Evolutionary conservation across 2,329 filamentous ascomycete species (phyloP), one percentile per base, ranked within the genome.

Genomic region (Pezizomycotina sp.): DNA sequence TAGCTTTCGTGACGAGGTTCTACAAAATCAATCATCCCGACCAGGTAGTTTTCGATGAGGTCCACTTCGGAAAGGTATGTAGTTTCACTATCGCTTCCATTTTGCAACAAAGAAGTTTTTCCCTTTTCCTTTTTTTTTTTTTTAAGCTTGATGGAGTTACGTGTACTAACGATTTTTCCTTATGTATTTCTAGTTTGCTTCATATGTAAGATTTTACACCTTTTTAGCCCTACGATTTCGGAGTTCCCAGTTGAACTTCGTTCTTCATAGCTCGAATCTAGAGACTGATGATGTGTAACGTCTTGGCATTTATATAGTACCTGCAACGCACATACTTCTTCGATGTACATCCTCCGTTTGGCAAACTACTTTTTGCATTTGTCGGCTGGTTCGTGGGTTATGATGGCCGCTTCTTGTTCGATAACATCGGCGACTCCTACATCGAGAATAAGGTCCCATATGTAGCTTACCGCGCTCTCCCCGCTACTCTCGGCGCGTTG

Each of bases 351-450:
- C 89, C 89, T 50, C 89, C 89, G 10, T 91, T 98, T 52, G 89
- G 81, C 60, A 98, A 98, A 66, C 82, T 98, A 43, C 74, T 98
- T 32, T 95, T 95, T 56, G 89, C 84, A 50, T 72, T 93, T 48
- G 83, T 92, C 62, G 89, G 89, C 57, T 98, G 89, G 89, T 69
- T 95, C 36, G 80, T 95, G 34, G 89, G 89, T 54, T 98, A 92
- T 59, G 81, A 95, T 62, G 89, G 89, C 50, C 75, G 84, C 56
- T 98, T 95, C 62, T 74, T 92, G 56, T 98, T 98, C 60, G 89
- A 98, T 52, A 98, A 95, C 63, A 98, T 98, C 58, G 89, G 89
- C 55, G 89, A 95, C 58, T 95, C 86, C 12, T 98, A 98, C 65
- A 80, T 95, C 52, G 70, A 75, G 42, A 93, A 98, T 67, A 89